A percentile compares a stretch with the other conserved stretches of the same genome.
These are phyloP conservation scores for Candida pseudoglaebosa DNA, from an alignment of 805 yeast species.

Conservation along the genomic window DNA sequence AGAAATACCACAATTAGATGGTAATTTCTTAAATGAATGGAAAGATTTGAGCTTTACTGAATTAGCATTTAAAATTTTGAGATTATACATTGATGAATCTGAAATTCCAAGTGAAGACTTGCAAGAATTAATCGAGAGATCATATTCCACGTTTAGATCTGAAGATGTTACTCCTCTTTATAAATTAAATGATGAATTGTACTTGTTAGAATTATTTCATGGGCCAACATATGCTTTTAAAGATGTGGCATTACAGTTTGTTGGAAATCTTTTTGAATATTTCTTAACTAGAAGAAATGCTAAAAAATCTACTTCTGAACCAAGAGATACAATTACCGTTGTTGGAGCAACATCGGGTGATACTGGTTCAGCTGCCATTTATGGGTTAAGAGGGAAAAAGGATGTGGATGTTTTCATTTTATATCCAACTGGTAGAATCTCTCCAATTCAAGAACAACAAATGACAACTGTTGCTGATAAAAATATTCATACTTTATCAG, in stretches of 20 bases:
- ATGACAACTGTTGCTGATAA: slow-evolving; percentile 94
- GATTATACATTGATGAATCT: slow-evolving; percentile 63
- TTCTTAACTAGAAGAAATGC: slow-evolving; percentile 76
- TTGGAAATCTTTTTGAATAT: slow-evolving; percentile 94
- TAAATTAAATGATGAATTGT: slow-evolving; percentile 58
- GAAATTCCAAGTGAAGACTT: slow-evolving; percentile 78
- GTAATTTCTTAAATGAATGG: slow-evolving; percentile 64
- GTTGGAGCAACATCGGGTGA: slow-evolving; percentile 99
- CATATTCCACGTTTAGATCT: slow-evolving; percentile 91
- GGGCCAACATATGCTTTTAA: slow-evolving; percentile 99
- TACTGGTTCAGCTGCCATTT: slow-evolving; percentile 98
- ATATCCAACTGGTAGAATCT: slow-evolving; percentile 95
- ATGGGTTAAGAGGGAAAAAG: slow-evolving; percentile 94
- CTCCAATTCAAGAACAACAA: slow-evolving; percentile 97
- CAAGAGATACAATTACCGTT: slow-evolving; percentile 82
- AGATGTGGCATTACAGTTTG: slow-evolving; percentile 97
- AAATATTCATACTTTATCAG: slow-evolving; percentile 93
- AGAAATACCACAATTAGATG: slow-evolving; percentile 63
- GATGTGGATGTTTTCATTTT: slow-evolving; percentile 96
- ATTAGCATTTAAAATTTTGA: slow-evolving; percentile 81
- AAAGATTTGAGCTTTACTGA: slow-evolving; percentile 72
- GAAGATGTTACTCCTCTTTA: slow-evolving; percentile 82
- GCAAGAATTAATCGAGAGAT: slow-evolving; percentile 53
- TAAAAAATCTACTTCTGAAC: slow-evolving; percentile 42
- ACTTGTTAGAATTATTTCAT: slow-evolving; percentile 89